Evolutionary conservation across 2,329 filamentous ascomycete genomes (phyloP), one percentile per base, ranked within the genome.

Genomic region (Colletotrichum chlorophyti): DNA sequence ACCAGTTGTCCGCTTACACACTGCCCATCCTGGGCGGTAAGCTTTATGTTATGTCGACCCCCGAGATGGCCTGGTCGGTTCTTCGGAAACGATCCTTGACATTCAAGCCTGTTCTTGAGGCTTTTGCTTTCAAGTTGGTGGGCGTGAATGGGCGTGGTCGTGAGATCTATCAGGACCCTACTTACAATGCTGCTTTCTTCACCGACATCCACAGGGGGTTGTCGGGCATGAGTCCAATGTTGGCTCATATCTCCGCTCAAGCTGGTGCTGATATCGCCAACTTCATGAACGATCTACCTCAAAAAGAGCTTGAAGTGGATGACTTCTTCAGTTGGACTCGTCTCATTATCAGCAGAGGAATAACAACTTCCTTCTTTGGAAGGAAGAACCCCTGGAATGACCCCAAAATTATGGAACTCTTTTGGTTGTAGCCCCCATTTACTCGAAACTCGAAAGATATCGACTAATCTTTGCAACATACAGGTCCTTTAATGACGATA

Each of bases 1-100:
- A 19, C 35, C 17, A 38, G 3, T 19, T 38, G 35, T 67, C 65
- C 6, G 75, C 78, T 54, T 76, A 72, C 53, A 79, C 79, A 1
- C 64, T 82, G 4, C 76, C 74, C 8, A 75, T 81, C 67, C 66
- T 79, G 24, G 72, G 68, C 43, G 64, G 69, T 29, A 76, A 77
- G 49, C 67, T 77, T 17, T 83, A 83, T 64, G 62, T 76, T 15
- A 71, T 80, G 26, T 74, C 68, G 29, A 70, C 71, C 9, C 74
- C 79, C 3, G 50, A 65, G 1, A 65, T 82, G 5, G 67, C 76
- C n/a, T 69, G 72, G 24, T 65, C 70, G 7, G 71, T 76, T 7
- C 70, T 78, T 29, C 74, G 76, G 17, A 69, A 69, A 17, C 74
- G 75, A 31, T 70, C 70, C 17, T 66, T 81, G 19, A 72, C 69